These are phyloP conservation scores for Lactifluus piperatus DNA, from an alignment of 768 basidiomycete genomes.

Conservation along the genomic window DNA sequence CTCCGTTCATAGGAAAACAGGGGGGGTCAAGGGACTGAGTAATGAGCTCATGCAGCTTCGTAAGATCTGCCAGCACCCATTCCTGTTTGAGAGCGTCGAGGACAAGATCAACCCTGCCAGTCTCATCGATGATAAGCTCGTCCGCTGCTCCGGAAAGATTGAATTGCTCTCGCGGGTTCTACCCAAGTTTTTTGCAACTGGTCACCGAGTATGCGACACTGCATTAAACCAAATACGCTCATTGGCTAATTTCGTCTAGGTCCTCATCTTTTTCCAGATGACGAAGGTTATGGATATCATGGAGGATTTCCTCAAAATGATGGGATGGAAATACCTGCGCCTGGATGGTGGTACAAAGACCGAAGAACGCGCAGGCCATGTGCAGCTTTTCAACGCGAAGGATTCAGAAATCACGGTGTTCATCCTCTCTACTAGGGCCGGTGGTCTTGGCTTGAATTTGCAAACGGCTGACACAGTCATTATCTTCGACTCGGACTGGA, in stretches of 20 bases:
- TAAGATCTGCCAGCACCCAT: slow-evolving; percentile 98
- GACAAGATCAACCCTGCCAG: slow-evolving; percentile 84
- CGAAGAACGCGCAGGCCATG: slow-evolving; percentile 83
- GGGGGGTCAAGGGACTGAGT: slow-evolving; percentile 80
- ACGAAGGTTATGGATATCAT: slow-evolving; percentile 98
- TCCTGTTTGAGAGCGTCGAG: slow-evolving; percentile 91
- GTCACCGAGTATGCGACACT: slow-evolving; percentile 61
- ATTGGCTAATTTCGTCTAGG: slow-evolving; percentile 34
- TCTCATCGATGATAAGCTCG: slow-evolving; percentile 73
- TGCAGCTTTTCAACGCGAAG: slow-evolving; percentile 83
- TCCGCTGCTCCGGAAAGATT: slow-evolving; percentile 87
- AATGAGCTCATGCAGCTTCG: slow-evolving; percentile 97
- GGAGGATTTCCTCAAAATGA: slow-evolving; percentile 88
- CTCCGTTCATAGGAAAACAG: slow-evolving; percentile 42
- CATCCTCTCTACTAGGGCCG: slow-evolving; percentile 89
- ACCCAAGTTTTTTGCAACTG: slow-evolving; percentile 89
- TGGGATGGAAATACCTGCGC: slow-evolving; percentile 80
- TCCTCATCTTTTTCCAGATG: slow-evolving; percentile 99
- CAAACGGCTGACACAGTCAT: slow-evolving; percentile 91
- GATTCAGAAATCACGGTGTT: slow-evolving; percentile 85
- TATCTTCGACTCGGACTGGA: slow-evolving; percentile 85
- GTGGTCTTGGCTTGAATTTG: slow-evolving; percentile 87
- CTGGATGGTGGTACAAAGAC: slow-evolving; percentile 97
- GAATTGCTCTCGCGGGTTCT: slow-evolving; percentile 86
- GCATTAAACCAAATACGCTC: neutral